These are phyloP conservation scores for Alternaria arborescens DNA, from an alignment of 2,329 filamentous ascomycete genomes.

Conservation along the genomic window DNA sequence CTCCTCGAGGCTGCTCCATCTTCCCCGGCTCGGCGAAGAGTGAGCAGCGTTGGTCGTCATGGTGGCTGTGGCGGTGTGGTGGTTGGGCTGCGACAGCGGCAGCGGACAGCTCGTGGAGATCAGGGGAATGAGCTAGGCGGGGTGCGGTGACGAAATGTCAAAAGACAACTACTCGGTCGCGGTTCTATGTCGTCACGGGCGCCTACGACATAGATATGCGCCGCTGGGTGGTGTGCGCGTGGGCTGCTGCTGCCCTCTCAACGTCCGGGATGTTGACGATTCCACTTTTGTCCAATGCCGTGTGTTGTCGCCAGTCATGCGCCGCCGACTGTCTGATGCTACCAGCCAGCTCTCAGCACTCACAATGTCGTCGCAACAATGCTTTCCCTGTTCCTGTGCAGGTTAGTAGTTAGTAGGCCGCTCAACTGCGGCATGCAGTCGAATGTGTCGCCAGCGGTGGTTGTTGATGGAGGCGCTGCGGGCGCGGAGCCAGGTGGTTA, in stretches of 20 bases:
- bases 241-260: slow-evolving; percentile 28
- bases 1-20: slow-evolving; percentile 65
- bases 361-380: slow-evolving; percentile 16
- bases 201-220: slow-evolving; percentile 7
- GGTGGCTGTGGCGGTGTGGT: slow-evolving; percentile 41
- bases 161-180: slow-evolving; percentile 12
- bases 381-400: slow-evolving; percentile 38
- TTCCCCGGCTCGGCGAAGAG: slow-evolving; percentile 44
- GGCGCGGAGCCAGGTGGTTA: slow-evolving; percentile 22
- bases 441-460: slow-evolving; percentile 34
- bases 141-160: slow-evolving; percentile 19
- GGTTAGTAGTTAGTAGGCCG: slow-evolving; percentile 46
- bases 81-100: slow-evolving; percentile 28
- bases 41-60: slow-evolving; percentile 26
- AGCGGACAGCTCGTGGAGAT: slow-evolving; percentile 26
- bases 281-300: slow-evolving; percentile 27
- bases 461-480: slow-evolving; percentile 31
- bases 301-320: slow-evolving; percentile 36
- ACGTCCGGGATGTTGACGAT: slow-evolving; percentile 28
- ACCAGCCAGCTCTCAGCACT: slow-evolving; percentile 22
- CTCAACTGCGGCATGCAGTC: slow-evolving; percentile 32
- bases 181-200: slow-evolving; percentile 9
- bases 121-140: slow-evolving; percentile 39
- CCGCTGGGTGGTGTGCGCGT: slow-evolving; percentile 19
- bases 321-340: slow-evolving; percentile 31